These are phyloP conservation scores for Citrus sp. DNA, from an alignment of 345 rosid genomes.

Conservation along the genomic window DNA sequence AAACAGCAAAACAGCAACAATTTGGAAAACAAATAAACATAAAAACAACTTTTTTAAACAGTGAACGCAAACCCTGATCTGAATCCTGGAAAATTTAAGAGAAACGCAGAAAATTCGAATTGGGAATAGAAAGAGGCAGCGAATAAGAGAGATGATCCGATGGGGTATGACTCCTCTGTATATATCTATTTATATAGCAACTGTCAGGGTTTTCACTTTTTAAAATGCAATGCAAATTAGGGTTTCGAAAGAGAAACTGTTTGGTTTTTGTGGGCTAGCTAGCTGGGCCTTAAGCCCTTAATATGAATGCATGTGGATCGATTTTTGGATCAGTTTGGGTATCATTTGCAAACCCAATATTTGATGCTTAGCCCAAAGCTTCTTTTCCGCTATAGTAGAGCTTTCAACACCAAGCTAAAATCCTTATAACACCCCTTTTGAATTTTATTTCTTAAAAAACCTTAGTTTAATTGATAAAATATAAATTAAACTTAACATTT, in stretches of 20 bases:
- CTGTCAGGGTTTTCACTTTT: not conserved
- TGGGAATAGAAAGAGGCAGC: not conserved
- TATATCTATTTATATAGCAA: not conserved
- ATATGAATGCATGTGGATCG: too few species aligned
- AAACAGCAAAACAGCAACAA: not conserved
- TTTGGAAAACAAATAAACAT: too few species aligned
- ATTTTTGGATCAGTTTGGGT: too few species aligned
- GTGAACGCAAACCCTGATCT: not conserved
- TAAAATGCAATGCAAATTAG: not conserved
- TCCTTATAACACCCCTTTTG: too few species aligned
- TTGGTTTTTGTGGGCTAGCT: not conserved
- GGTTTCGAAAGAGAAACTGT: not conserved
- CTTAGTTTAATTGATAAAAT: too few species aligned
- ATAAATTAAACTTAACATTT: too few species aligned
- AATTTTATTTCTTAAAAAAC: too few species aligned
- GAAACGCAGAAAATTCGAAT: not conserved
- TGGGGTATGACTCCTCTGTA: not conserved
- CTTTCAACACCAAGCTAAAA: too few species aligned
- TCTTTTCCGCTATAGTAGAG: too few species aligned
- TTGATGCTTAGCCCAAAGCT: too few species aligned
- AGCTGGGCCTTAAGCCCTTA: too few species aligned
- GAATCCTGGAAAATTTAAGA: not conserved
- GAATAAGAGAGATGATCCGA: rapidly evolving
- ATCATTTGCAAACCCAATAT: too few species aligned
- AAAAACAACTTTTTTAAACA: not conserved